Conservation (phyloP, 441 rosid genomes). For the Eutrema salsugineum region DNA sequence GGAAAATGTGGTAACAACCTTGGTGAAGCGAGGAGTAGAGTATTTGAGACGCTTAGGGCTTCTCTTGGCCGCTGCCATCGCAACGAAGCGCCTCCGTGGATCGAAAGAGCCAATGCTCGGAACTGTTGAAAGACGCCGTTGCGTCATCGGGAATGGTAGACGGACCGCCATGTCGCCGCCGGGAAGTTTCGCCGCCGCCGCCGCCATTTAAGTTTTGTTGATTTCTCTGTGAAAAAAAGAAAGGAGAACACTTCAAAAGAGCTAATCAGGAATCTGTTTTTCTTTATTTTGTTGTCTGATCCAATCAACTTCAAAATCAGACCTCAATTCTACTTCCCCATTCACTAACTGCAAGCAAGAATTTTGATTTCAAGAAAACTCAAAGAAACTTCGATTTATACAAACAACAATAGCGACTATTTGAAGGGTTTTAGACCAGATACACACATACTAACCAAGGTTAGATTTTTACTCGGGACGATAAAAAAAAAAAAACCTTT, state of each 20-base stretch:
- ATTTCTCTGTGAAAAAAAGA: background rate
- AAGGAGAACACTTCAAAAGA: background rate
- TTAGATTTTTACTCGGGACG: background rate
- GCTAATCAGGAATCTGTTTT: background rate
- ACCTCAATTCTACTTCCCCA: slow-evolving; percentile 9
- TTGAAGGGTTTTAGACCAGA: background rate
- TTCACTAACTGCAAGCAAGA: background rate
- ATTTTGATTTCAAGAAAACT: background rate
- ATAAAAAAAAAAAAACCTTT: background rate
- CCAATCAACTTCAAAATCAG: background rate
- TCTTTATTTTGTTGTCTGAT: background rate
- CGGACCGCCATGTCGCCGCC: slow-evolving; percentile 13
- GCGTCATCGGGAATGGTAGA: slow-evolving; percentile 19
- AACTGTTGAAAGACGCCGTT: slow-evolving; percentile 17
- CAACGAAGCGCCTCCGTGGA: slow-evolving; percentile 30
- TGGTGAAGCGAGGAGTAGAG: slow-evolving; percentile 67
- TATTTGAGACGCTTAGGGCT: slow-evolving; percentile 96
- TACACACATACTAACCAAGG: background rate
- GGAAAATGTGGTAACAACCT: slow-evolving; percentile 22
- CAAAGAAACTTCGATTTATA: background rate
- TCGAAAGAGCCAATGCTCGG: slow-evolving; percentile 32
- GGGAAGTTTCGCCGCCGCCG: slow-evolving; percentile 21
- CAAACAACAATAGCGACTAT: background rate
- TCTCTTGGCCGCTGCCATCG: slow-evolving; percentile 68
- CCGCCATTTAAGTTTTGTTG: too few relatives aligned